Base-by-base conservation (phyloP, 179 eudicot species). In the Corrigiola litoralis region DNA sequence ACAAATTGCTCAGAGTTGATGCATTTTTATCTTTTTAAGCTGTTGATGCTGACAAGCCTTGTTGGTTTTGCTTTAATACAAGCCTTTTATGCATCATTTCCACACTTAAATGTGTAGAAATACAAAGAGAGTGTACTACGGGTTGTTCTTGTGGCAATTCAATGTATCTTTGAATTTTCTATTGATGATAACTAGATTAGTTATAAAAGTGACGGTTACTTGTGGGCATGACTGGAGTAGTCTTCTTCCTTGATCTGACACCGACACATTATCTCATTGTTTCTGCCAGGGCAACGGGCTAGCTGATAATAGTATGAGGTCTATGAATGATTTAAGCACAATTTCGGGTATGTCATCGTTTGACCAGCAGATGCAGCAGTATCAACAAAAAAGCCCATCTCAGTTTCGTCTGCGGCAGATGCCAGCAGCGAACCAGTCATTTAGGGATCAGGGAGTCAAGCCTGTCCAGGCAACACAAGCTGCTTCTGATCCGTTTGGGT, bases 361-460 rank as follows among this genome's bases (percentile, higher is more conserved):
- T 49, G 96, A 89, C 72, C 92, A 84, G 65, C 74, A 77, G 18
- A 70, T 87, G 61, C 92, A 86, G 75, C 96, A 89, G 32, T 84
- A 86, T 60, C 96, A 81, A 66, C 96, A 80, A 76, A 90, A 84
- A 32, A 82, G 65, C 65, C 84, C 72, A 55, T 71, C 86, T 31
- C 90, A 82, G 75, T 89, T 82, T 57, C 92, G 84, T 50, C 68
- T 87, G 58, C 92, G 84, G 45, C 89, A 80, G 72, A 76, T 82
- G 73, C 77, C 96, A 41, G 72, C 84, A 56, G 65, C 66, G 27
- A 82, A 80, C 38, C 88, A 78, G 65, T 69, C 87, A 40, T 82
- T 73, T 57, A 78, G 88, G 74, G 96, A 89, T 69, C 96, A 86
- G 68, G 86, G 83, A 40, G 53, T 79, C 63, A 84, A 82, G 65